These are phyloP conservation scores for Arachis hypogaea DNA, from an alignment of 306 rosid genomes.

Conservation along the genomic window DNA sequence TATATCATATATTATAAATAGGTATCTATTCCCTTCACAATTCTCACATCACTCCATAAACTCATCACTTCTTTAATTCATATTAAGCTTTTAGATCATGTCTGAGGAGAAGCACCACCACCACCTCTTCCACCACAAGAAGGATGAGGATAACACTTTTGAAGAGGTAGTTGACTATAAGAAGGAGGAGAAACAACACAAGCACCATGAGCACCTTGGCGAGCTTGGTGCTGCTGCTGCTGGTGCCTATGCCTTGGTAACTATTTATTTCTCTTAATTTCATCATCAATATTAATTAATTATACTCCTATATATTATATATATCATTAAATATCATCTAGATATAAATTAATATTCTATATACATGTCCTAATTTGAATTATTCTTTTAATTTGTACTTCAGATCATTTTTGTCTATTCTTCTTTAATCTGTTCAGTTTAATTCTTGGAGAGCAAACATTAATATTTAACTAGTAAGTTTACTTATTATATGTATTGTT, in stretches of 20 bases:
- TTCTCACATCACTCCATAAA: conserved; percentile 21
- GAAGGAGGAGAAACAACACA: conserved; percentile 80
- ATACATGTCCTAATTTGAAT: too few relatives aligned
- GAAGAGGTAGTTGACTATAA: conserved; percentile 50
- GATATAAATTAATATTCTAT: too few relatives aligned
- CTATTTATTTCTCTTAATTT: not conserved
- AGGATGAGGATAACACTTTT: conserved; percentile 45
- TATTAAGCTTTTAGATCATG: conserved; percentile 39
- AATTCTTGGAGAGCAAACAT: not conserved
- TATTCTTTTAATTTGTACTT: too few relatives aligned
- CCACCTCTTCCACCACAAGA: conserved; percentile 56
- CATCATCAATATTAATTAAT: too few relatives aligned
- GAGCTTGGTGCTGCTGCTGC: conserved; percentile 61
- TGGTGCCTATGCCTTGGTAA: conserved; percentile 79
- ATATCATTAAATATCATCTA: too few relatives aligned
- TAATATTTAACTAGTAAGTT: too few relatives aligned
- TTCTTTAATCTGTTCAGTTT: too few relatives aligned
- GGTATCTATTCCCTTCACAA: not conserved
- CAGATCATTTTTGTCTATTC: not conserved
- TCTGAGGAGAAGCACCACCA: conserved; percentile 64
- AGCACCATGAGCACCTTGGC: conserved; percentile 62
- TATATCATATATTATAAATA: conserved; percentile 39
- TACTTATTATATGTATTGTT: not conserved
- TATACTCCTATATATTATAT: too few relatives aligned
- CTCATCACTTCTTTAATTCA: not conserved